Evolutionary conservation across 441 rosid species (phyloP), one percentile per base, ranked within the genome.

Genomic region (Populus hybrid): DNA sequence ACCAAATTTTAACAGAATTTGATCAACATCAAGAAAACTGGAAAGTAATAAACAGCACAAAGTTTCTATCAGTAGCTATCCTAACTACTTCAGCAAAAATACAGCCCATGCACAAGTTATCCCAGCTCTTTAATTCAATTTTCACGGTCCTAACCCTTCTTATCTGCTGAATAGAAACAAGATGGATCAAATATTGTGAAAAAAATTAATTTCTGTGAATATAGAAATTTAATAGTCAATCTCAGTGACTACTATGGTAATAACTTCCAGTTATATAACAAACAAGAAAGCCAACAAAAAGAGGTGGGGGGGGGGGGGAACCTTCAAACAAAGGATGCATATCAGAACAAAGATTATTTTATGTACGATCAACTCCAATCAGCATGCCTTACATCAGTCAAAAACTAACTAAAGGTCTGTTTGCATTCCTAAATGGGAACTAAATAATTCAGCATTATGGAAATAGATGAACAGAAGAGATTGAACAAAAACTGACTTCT

Each of bases 41-140:
- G 42, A 63, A 72, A 65, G 69, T 42, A 26, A 30, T 12, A 72
- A 78, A 63, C 34, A 74, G 8, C 72, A 76, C 8, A 20, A 64
- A 30, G 59, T 71, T 50, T 9, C 57, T 32, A 78, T 40, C 46
- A 73, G 26, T 6, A 71, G n/a, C 69, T 20, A 72, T 10, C 63
- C 59, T 67, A 69, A 61, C 40, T 53, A 73, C 35, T 42, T 23
- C 9, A 36, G 57, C 24, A 42, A 26, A 57, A 65, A 24, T 2
- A n/a, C 65, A 65, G 5, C n/a, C 23, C 59, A 53, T 38, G 14
- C 6, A 78, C 12, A 36, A 50, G 32, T 28, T 38, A 24, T 40
- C 16, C 9, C 35, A 61, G 1, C 57, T 46, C 57, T 46, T 46
- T 46, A 46, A 14, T 46, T 12, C 57, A 12, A 46, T 46, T 46